A percentile compares a stretch with the other conserved stretches of the same genome.
Conservation (phyloP, 2,329 filamentous ascomycete species). For the Fusarium clavum region DNA sequence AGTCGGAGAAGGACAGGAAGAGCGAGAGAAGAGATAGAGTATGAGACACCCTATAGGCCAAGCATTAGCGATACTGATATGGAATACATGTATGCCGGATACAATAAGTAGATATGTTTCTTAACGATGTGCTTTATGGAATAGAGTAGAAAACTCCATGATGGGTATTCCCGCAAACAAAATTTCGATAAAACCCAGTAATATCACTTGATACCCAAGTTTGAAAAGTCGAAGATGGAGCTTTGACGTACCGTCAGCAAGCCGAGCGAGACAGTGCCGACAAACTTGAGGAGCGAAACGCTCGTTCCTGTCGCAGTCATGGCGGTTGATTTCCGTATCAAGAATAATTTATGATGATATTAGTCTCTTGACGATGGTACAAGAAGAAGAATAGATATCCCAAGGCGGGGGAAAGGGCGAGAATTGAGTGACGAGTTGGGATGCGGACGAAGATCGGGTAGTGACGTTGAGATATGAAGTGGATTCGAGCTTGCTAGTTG, state of each 20-base stretch:
- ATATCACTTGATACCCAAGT: conserved; percentile 31
- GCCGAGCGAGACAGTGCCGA: conserved; percentile 89
- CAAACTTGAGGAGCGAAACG: conserved; percentile 87
- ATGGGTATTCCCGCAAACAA: neutral
- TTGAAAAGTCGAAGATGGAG: neutral
- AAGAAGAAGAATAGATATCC: conserved; percentile 2
- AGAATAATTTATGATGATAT: neutral
- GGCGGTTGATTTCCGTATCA: conserved; percentile 34
- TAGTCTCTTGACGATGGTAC: conserved; percentile 9
- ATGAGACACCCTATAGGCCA: conserved; percentile 81
- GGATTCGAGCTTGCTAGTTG: conserved; percentile 4
- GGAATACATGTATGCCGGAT: neutral
- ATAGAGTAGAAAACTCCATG: neutral
- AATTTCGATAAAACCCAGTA: neutral
- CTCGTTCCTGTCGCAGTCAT: conserved; percentile 77
- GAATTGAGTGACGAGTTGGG: conserved; percentile 30
- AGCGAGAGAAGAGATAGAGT: conserved; percentile 81
- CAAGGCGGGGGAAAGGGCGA: conserved; percentile 16
- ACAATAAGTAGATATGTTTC: neutral
- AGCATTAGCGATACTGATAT: conserved; percentile 27
- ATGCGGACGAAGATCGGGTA: conserved; percentile 25
- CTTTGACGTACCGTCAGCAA: conserved; percentile 79
- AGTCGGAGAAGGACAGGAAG: conserved; percentile 85
- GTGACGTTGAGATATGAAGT: conserved; percentile 31
- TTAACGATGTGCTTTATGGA: neutral